Evolutionary conservation across 345 rosid genomes (phyloP).

Genomic region (Boechera retrofracta): DNA sequence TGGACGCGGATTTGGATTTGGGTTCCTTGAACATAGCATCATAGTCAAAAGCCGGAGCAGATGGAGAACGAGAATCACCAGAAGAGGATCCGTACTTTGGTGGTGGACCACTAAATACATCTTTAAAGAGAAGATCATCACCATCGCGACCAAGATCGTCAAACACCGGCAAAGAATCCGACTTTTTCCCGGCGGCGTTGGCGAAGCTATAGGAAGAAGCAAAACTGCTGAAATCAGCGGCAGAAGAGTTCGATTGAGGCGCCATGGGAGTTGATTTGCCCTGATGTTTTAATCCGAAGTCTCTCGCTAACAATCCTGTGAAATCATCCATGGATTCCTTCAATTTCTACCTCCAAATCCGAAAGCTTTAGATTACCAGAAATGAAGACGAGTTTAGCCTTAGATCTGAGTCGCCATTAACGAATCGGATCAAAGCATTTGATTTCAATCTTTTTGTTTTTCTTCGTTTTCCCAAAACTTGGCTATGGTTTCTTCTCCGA

Average conservation of each 20-base stretch:
- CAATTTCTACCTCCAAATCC: neutral
- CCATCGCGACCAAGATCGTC: constrained; percentile 45
- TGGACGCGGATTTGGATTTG: constrained; percentile 38
- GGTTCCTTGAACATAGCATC: constrained; percentile 59
- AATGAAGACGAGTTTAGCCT: neutral
- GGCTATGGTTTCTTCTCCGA: neutral
- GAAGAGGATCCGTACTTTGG: constrained; percentile 54
- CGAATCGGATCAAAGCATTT: neutral
- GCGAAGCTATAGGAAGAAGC: constrained; percentile 45
- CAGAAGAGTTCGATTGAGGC: constrained; percentile 48
- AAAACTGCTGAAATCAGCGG: constrained; percentile 33
- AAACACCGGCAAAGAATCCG: constrained; percentile 50
- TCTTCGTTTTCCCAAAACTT: neutral
- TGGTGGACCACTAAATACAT: constrained; percentile 61
- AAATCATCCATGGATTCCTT: constrained; percentile 67
- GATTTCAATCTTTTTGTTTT: neutral
- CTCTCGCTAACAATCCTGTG: constrained; percentile 62
- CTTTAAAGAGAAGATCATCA: constrained; percentile 49
- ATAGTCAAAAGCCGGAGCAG: constrained; percentile 53
- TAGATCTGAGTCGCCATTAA: constrained; percentile 22
- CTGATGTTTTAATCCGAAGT: constrained; percentile 73
- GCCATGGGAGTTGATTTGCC: constrained; percentile 86
- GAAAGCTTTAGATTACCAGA: neutral
- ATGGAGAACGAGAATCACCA: constrained; percentile 41
- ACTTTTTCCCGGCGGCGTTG: constrained; percentile 37